Evolutionary conservation across 1,284 basidiomycete genomes (phyloP).

Genomic region (Rhodotorula sp.): DNA sequence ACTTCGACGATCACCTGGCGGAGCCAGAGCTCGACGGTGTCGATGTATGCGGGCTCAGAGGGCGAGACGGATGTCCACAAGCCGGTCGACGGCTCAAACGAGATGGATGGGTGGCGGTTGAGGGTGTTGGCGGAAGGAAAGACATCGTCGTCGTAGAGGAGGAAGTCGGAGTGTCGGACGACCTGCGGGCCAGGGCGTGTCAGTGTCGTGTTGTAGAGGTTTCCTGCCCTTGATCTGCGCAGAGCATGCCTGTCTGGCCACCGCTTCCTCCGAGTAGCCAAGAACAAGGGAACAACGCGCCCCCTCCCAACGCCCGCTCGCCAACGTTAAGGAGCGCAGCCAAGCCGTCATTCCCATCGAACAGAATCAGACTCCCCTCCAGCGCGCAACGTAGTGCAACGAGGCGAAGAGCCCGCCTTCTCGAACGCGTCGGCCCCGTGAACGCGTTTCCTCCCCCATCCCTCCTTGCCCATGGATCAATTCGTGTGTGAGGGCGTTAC

Average conservation of each 20-base stretch:
- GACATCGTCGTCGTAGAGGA: conserved; percentile 37
- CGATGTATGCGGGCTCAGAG: conserved; percentile 5
- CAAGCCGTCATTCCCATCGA: too few relatives aligned
- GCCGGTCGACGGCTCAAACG: conserved; percentile 33
- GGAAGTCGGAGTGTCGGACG: conserved; percentile 39
- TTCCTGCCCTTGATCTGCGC: background rate
- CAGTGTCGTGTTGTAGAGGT: background rate
- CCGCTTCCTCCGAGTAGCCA: too few relatives aligned
- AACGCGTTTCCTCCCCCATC: background rate
- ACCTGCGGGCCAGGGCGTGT: conserved; percentile 15
- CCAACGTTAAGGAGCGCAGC: too few relatives aligned
- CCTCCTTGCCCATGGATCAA: conserved; percentile 53
- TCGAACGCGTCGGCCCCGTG: too few relatives aligned
- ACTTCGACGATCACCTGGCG: conserved; percentile 38
- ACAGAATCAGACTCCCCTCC: too few relatives aligned
- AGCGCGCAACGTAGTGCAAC: too few relatives aligned
- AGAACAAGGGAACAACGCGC: background rate
- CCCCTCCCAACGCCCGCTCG: background rate
- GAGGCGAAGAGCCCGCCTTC: too few relatives aligned
- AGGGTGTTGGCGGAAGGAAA: conserved; percentile 12
- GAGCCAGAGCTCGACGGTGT: conserved; percentile 36
- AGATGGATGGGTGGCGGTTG: conserved; percentile 31
- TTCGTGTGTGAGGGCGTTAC: background rate
- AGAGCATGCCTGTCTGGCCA: background rate
- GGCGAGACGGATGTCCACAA: conserved; percentile 33